Conservation (phyloP, 1,284 basidiomycete species). For the Cutaneotrichosporon curvatum region DNA sequence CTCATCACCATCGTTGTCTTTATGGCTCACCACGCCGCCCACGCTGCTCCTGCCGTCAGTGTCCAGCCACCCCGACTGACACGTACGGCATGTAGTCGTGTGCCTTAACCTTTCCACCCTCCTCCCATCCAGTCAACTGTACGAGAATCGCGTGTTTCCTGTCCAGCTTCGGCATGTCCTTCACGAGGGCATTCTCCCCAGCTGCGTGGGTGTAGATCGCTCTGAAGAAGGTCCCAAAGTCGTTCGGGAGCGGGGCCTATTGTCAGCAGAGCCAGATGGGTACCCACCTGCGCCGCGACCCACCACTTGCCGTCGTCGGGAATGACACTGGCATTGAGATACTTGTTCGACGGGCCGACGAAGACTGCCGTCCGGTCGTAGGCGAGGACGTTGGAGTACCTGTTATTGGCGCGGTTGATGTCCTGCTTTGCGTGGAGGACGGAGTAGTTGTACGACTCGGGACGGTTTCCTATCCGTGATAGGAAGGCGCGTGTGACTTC, state of each 20-base stretch:
- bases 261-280: neutral
- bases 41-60: too few species aligned
- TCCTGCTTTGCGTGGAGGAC: too few species aligned
- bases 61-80: too few species aligned
- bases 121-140: constrained; percentile 39
- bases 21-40: neutral
- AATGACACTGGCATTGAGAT: constrained; percentile 42
- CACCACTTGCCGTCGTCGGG: constrained; percentile 28
- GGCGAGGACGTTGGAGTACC: constrained; percentile 38
- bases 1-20: neutral
- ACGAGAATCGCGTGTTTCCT: constrained; percentile 29
- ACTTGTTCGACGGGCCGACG: constrained; percentile 23
- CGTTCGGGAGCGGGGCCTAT: constrained; percentile 34
- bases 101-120: constrained; percentile 34
- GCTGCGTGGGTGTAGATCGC: constrained; percentile 20
- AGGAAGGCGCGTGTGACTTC: too few species aligned
- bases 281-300: constrained; percentile 40
- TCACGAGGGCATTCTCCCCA: too few species aligned
- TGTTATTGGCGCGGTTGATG: constrained; percentile 19
- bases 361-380: constrained; percentile 34
- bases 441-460: too few species aligned
- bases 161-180: neutral
- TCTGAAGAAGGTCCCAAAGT: constrained; percentile 31
- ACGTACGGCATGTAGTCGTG: constrained; percentile 36
- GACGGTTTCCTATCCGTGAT: too few species aligned